phyloP scores from a whole-genome alignment of 805 yeast genomes.

The Lachancea waltii region DNA sequence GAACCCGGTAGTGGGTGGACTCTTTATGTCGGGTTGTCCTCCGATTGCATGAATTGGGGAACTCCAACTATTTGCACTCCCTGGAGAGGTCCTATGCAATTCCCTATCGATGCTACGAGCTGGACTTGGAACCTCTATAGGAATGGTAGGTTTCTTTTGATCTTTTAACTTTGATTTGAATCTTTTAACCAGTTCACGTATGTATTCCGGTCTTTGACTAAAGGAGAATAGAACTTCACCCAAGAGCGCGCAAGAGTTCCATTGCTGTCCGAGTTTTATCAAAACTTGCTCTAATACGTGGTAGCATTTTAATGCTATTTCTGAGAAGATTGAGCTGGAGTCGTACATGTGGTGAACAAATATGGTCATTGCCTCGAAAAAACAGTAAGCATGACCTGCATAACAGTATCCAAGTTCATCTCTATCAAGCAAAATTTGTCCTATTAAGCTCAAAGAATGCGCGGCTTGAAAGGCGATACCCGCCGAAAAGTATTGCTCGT shows the following conservation, averaged over 20 bases:
- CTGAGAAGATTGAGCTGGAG: constrained; percentile 2
- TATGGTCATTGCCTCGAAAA: constrained; percentile 8
- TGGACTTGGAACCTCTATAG: constrained; percentile 6
- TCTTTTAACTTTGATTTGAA: constrained; percentile 4
- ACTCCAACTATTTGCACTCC: background rate
- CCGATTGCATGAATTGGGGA: constrained; percentile 1
- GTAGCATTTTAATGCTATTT: constrained; percentile 6
- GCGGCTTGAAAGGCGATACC: constrained; percentile 10
- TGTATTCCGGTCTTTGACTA: constrained; percentile 6
- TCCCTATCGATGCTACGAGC: constrained; percentile 2
- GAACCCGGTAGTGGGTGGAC: background rate
- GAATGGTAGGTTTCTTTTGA: constrained; percentile 2
- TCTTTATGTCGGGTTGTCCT: too few relatives aligned
- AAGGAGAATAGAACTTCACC: constrained; percentile 6
- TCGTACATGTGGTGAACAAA: constrained; percentile 10
- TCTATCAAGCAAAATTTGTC: constrained; percentile 7
- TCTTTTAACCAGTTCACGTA: constrained; percentile 3
- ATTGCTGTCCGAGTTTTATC: constrained; percentile 3
- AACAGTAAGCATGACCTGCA: constrained; percentile 8
- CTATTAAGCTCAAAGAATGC: constrained; percentile 7
- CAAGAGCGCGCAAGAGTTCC: constrained; percentile 8
- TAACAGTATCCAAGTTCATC: constrained; percentile 5
- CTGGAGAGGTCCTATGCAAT: background rate
- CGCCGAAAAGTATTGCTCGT: constrained; percentile 5
- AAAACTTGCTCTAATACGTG: constrained; percentile 7